Evolutionary conservation across 2,329 filamentous ascomycete genomes (phyloP).

Genomic region (Cordyceps javanica): DNA sequence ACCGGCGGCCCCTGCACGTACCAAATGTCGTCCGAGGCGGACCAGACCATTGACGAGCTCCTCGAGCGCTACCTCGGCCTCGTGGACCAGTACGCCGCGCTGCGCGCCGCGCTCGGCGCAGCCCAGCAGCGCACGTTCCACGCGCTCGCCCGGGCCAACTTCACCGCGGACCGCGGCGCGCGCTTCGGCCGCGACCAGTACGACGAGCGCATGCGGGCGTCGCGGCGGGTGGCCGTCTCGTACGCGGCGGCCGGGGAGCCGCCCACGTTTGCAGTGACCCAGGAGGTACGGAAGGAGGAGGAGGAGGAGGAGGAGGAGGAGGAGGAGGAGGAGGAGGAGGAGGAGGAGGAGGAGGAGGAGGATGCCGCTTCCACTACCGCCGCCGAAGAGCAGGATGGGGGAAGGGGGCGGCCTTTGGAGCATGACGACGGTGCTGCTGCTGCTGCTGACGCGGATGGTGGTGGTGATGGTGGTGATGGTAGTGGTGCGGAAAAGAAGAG

Average conservation of each 20-base stretch:
- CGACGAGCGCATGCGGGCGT: conserved; percentile 66
- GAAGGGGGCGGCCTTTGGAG: too few species aligned
- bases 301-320: not conserved
- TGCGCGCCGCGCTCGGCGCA: conserved; percentile 47
- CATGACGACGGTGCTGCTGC: too few species aligned
- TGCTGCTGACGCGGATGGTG: too few species aligned
- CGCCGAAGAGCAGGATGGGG: too few species aligned
- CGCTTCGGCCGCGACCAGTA: conserved; percentile 66
- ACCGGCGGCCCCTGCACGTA: too few species aligned
- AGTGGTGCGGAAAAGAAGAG: too few species aligned
- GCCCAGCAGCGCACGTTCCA: conserved; percentile 52
- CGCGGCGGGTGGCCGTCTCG: conserved; percentile 33
- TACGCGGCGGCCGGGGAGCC: not conserved
- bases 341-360: too few species aligned
- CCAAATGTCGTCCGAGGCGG: not conserved
- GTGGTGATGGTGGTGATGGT: too few species aligned
- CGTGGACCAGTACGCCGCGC: conserved; percentile 59
- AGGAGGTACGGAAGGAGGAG: not conserved
- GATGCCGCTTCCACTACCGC: too few species aligned
- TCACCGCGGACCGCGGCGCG: conserved; percentile 55
- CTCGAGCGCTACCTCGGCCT: conserved; percentile 60
- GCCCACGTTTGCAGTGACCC: conserved; percentile 18
- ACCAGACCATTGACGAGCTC: conserved; percentile 51
- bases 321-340: conserved; percentile 15
- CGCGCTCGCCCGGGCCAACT: conserved; percentile 68